Conservation (phyloP, 768 basidiomycete genomes). For the Phanerodontia chrysosporium region DNA sequence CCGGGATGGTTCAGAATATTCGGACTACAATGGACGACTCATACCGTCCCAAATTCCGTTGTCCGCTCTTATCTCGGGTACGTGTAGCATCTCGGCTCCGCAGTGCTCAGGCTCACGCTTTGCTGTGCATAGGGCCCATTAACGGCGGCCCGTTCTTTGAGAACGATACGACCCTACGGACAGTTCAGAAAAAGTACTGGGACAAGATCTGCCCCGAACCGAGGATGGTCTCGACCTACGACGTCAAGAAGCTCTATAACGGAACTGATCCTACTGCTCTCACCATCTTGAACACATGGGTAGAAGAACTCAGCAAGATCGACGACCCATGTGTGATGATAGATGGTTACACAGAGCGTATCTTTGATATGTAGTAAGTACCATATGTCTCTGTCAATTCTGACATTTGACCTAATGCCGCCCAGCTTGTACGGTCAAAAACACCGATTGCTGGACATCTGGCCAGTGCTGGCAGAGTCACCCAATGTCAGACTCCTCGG, state of each 20-base stretch:
- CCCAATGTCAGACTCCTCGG: constrained; percentile 43
- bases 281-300: constrained; percentile 41
- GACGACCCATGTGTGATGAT: constrained; percentile 50
- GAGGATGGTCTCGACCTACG: constrained; percentile 23
- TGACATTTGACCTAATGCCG: no score
- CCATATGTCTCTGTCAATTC: background rate
- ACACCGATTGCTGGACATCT: constrained; percentile 38
- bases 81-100: background rate
- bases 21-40: constrained; percentile 44
- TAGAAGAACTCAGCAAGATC: constrained; percentile 37
- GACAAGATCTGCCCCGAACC: constrained; percentile 44
- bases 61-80: constrained; percentile 50
- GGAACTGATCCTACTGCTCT: constrained; percentile 29
- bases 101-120: background rate
- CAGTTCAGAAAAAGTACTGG: constrained; percentile 45
- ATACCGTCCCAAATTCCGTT: constrained; percentile 54
- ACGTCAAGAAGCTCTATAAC: constrained; percentile 23
- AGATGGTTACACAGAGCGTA: constrained; percentile 12
- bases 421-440: constrained; percentile 48
- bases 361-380: constrained; percentile 7
- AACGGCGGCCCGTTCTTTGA: constrained; percentile 37
- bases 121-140: constrained; percentile 32
- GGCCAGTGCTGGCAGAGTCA: constrained; percentile 45
- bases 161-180: constrained; percentile 34
- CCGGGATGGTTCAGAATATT: constrained; percentile 36